A percentile compares a stretch with the other conserved stretches of the same genome.
Conservation (phyloP, 768 basidiomycete genomes). For the Lactarius quietus region DNA sequence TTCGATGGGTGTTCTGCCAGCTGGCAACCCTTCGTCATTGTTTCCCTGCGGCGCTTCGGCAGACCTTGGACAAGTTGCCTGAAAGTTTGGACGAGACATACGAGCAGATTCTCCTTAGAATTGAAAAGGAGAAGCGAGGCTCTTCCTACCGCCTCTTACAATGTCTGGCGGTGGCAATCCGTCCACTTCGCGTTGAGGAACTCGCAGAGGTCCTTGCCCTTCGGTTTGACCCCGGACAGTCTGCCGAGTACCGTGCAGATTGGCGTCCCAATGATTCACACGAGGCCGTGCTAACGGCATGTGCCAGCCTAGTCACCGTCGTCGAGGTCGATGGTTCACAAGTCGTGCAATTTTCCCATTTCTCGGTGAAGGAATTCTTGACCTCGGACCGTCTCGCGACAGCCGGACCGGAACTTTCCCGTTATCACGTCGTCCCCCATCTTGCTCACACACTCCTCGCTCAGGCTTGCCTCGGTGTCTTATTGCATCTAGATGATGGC, state of each 20-base stretch:
- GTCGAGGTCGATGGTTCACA: not conserved
- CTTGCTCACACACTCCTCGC: not conserved
- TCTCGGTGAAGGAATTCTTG: slow-evolving; percentile 2
- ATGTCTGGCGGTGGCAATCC: not conserved
- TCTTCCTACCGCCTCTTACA: not conserved
- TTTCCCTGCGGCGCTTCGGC: not conserved
- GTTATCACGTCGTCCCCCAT: not conserved
- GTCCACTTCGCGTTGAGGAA: not conserved
- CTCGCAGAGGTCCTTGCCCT: slow-evolving; percentile 4
- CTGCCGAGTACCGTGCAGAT: not conserved
- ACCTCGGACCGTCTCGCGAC: not conserved
- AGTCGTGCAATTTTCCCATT: not conserved
- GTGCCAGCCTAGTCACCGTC: not conserved
- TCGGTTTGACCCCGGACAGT: not conserved
- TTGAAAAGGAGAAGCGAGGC: not conserved
- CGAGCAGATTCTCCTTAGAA: not conserved
- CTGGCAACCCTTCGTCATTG: not conserved
- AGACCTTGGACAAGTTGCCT: not conserved
- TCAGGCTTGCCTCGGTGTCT: not conserved
- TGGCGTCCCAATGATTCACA: not conserved
- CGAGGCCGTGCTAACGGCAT: not conserved
- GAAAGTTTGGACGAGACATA: not conserved
- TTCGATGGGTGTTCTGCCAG: not conserved
- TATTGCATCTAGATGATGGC: not conserved
- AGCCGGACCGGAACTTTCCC: not conserved